Evolutionary conservation across 345 rosid species (phyloP).

Genomic region (Acer campestre): DNA sequence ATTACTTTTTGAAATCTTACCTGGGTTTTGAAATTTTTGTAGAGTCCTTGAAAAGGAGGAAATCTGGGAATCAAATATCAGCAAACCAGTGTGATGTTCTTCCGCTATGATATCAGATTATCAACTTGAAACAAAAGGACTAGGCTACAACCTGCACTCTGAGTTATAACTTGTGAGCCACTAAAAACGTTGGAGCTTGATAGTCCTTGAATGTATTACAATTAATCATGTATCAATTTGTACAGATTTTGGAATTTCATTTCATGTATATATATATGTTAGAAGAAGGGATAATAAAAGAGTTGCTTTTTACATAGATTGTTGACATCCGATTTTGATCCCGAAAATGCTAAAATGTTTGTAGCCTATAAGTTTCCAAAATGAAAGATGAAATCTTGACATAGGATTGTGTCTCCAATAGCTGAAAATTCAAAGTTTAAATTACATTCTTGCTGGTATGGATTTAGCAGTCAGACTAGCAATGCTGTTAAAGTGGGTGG

Average conservation of each 20-base stretch:
- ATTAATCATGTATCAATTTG: not conserved
- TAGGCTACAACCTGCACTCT: not conserved
- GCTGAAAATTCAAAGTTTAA: too few relatives aligned
- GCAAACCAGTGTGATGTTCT: slow-evolving; percentile 1
- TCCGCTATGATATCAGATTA: not conserved
- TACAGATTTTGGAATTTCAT: not conserved
- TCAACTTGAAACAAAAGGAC: not conserved
- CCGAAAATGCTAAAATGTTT: not conserved
- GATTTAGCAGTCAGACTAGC: too few relatives aligned
- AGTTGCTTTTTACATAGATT: not conserved
- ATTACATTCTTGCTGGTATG: too few relatives aligned
- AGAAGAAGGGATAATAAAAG: not conserved
- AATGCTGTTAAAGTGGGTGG: too few relatives aligned
- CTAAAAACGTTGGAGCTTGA: not conserved
- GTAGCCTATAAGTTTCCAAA: too few relatives aligned
- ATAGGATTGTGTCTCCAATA: too few relatives aligned
- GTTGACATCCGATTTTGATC: not conserved
- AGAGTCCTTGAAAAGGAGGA: slow-evolving; percentile 41
- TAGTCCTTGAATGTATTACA: not conserved
- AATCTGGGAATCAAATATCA: slow-evolving; percentile 29
- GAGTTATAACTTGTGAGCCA: not conserved
- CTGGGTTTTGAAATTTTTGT: slow-evolving; percentile 5
- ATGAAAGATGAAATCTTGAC: too few relatives aligned
- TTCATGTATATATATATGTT: not conserved
- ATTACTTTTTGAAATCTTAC: not conserved